Conservation (phyloP, 2,329 filamentous ascomycete species). For the Penicillium sp. region DNA sequence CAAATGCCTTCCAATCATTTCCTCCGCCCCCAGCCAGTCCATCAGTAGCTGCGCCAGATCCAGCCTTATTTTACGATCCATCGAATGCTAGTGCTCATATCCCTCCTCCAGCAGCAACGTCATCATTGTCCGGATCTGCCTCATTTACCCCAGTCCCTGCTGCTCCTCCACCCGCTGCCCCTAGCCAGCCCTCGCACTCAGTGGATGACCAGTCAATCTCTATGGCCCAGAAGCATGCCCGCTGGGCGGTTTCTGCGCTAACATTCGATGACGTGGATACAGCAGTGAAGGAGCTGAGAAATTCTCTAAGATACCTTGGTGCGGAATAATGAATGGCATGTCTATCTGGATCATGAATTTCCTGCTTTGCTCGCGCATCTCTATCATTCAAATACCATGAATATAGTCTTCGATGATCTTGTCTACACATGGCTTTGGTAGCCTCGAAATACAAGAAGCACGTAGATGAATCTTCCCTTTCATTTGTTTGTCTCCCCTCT, state of each 20-base stretch:
- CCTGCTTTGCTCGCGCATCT: no score
- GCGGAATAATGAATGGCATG: constrained; percentile 36
- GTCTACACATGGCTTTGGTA: no score
- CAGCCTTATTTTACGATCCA: constrained; percentile 22
- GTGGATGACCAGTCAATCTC: constrained; percentile 70
- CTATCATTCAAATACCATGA: no score
- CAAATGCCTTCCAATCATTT: constrained; percentile 42
- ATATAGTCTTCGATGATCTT: no score
- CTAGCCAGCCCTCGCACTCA: constrained; percentile 29
- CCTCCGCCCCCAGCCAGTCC: constrained; percentile 38
- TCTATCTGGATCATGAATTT: background rate
- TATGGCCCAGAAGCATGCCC: constrained; percentile 89
- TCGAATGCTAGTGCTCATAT: constrained; percentile 17
- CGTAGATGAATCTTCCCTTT: no score
- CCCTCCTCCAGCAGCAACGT: constrained; percentile 19
- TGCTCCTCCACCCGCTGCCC: constrained; percentile 18
- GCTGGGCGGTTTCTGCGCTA: constrained; percentile 92
- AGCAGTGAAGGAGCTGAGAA: constrained; percentile 77
- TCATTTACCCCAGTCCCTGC: constrained; percentile 27
- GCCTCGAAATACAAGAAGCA: no score
- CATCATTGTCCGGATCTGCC: constrained; percentile 13
- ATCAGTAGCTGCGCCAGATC: constrained; percentile 24
- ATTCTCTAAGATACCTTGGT: constrained; percentile 69
- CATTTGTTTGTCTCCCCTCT: background rate
- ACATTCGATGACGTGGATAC: constrained; percentile 96